Conservation (phyloP, 495 filamentous ascomycete species). For the Rusavskia elegans region DNA sequence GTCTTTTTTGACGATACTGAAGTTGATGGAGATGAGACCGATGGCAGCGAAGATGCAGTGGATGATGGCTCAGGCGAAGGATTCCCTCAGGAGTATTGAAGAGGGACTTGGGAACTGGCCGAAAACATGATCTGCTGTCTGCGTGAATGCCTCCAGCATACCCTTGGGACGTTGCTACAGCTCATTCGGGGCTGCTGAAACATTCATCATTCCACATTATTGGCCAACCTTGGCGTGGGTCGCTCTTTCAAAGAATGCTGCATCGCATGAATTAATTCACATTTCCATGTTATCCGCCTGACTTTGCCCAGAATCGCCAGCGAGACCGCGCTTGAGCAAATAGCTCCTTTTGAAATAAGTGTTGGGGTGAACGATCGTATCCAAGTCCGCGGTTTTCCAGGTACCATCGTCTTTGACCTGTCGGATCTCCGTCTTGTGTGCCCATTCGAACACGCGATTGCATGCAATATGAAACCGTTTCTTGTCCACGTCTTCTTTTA, state of each 20-base stretch:
- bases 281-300: conserved; percentile 14
- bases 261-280: neutral
- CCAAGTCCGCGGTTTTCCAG: conserved; percentile 65
- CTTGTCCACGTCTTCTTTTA: conserved; percentile 77
- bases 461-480: conserved; percentile 91
- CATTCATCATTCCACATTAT: too few relatives aligned
- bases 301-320: conserved; percentile 10
- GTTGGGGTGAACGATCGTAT: conserved; percentile 96
- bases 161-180: too few relatives aligned
- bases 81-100: neutral
- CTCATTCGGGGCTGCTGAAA: too few relatives aligned
- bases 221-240: too few relatives aligned
- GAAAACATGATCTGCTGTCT: too few relatives aligned
- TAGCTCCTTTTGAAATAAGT: conserved; percentile 94
- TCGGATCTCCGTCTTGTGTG: conserved; percentile 76
- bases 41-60: conserved; percentile 6
- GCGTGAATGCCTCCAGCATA: too few relatives aligned
- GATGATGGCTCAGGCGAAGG: neutral
- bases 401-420: conserved; percentile 67
- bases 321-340: conserved; percentile 51
- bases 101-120: too few relatives aligned
- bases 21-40: conserved; percentile 19
- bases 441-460: conserved; percentile 85
- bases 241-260: too few relatives aligned
- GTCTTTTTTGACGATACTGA: conserved; percentile 40